Conservation (phyloP, 2,329 filamentous ascomycete genomes). For the Fusarium robinianum region DNA sequence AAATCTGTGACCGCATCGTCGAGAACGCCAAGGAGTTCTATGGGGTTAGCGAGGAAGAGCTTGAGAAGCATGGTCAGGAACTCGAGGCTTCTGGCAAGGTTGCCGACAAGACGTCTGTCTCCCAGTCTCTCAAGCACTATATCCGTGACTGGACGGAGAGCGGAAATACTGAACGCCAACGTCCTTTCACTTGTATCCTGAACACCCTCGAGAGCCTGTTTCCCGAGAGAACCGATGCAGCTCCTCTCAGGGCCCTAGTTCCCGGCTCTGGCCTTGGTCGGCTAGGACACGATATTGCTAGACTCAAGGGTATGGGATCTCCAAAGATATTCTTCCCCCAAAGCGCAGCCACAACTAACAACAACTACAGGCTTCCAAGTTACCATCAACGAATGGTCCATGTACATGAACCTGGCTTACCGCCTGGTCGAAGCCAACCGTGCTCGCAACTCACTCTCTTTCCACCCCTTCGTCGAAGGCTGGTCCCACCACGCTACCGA, state of each 20-base stretch:
- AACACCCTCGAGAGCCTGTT: conserved; percentile 40
- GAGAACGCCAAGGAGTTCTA: conserved; percentile 52
- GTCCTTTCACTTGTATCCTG: conserved; percentile 47
- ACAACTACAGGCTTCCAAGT: conserved; percentile 52
- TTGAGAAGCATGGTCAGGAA: conserved; percentile 48
- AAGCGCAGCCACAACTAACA: background rate
- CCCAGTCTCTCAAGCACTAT: conserved; percentile 60
- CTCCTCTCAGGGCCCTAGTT: conserved; percentile 48
- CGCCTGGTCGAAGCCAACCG: conserved; percentile 50
- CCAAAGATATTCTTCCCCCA: background rate
- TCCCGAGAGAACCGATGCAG: conserved; percentile 26
- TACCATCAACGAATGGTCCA: conserved; percentile 61
- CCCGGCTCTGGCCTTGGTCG: conserved; percentile 59
- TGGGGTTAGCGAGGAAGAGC: conserved; percentile 47
- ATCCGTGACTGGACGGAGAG: conserved; percentile 60
- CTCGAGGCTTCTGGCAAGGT: conserved; percentile 44
- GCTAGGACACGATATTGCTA: conserved; percentile 55
- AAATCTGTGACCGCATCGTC: conserved; percentile 52
- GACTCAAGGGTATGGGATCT: conserved; percentile 42
- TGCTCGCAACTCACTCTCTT: conserved; percentile 27
- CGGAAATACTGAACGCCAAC: conserved; percentile 51
- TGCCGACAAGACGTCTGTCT: conserved; percentile 53
- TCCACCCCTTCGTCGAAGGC: conserved; percentile 60
- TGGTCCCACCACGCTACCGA: conserved; percentile 60
- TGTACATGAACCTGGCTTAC: conserved; percentile 61